These are phyloP conservation scores for Colletotrichum sp. DNA, from an alignment of 2,329 filamentous ascomycete species.

Conservation along the genomic window DNA sequence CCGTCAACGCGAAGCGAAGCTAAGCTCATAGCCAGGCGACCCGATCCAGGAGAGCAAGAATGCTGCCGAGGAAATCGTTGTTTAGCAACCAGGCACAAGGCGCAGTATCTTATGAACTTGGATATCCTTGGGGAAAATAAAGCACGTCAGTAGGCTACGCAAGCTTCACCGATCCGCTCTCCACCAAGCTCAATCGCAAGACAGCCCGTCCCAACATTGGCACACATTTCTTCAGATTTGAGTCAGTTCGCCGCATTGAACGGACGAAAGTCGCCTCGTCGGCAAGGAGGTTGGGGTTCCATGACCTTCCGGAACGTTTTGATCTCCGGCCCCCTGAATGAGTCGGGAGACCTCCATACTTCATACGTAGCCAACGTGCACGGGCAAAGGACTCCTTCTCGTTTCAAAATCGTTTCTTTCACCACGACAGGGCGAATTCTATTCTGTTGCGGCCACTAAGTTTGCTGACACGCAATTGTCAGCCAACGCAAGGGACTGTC, in stretches of 20 bases:
- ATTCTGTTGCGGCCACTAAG: not conserved
- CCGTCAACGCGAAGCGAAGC: not conserved
- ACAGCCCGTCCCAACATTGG: not conserved
- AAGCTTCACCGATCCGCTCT: not conserved
- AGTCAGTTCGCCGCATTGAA: constrained; percentile 12
- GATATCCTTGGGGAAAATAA: not conserved
- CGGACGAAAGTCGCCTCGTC: not conserved
- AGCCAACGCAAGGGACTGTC: not conserved
- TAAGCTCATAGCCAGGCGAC: not conserved
- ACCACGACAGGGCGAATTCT: not conserved
- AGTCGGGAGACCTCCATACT: not conserved
- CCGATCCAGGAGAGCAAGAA: not conserved
- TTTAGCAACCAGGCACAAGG: not conserved
- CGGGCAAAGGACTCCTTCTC: not conserved
- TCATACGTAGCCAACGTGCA: not conserved
- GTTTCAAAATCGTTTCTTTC: constrained; percentile 14
- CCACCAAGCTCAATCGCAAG: not conserved
- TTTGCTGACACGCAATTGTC: not conserved
- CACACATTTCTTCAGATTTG: not conserved
- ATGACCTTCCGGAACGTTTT: constrained; percentile 20
- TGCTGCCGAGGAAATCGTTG: not conserved
- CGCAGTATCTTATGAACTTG: not conserved
- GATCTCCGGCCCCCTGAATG: not conserved
- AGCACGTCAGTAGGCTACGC: not conserved
- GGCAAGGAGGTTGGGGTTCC: not conserved